Base-by-base conservation (phyloP, 176 grass and related monocot genomes). In the Lolium rigidum region DNA sequence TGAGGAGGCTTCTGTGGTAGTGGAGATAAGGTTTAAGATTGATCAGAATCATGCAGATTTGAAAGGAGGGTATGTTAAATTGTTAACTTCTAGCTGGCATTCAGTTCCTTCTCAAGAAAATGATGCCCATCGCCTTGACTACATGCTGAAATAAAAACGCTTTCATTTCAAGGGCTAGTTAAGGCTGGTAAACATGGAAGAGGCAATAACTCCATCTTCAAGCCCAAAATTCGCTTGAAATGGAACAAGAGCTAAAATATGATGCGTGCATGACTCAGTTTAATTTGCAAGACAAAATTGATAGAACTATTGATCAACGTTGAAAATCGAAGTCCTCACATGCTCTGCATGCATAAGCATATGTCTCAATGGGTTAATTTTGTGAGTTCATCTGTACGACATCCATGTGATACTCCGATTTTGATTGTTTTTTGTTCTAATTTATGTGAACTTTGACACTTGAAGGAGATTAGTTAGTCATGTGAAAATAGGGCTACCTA, bases 11-110 rank as follows among this genome's bases (percentile, higher is more conserved):
- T 67, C 84, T 84, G 52, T 94, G 74, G 66, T 88, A 82, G 51
- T 78, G 43, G 92, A 99, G 90, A 76, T 99, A 88, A 96, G 97
- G 67, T 87, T 96, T 52, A 99, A 96, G 84, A 96, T 99, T 86
- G 90, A 94, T 96, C 92, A 92, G 87, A 94, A 91, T 66, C 92
- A 99, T 87, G 31, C 88, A 90, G 87, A 94, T 81, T 82, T 96
- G 56, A 88, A 94, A 87, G 96, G 90, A 89, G 88, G 94, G 97
- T 99, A 96, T 84, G 89, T 76, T 67, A 81, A 57, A 3, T 77
- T 84, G 89, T 76, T 67, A 81, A 57, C 5, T 77, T 70, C 62
- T 26, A 90, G 58, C 55, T 60, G 6, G 28, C 63, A 83, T 83
- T 76, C 61, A 26, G 4, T 20, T 74, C 61, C 7, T 55, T 85